phyloP scores from a whole-genome alignment of 1,284 basidiomycete species.

The Puccinia coronata region DNA sequence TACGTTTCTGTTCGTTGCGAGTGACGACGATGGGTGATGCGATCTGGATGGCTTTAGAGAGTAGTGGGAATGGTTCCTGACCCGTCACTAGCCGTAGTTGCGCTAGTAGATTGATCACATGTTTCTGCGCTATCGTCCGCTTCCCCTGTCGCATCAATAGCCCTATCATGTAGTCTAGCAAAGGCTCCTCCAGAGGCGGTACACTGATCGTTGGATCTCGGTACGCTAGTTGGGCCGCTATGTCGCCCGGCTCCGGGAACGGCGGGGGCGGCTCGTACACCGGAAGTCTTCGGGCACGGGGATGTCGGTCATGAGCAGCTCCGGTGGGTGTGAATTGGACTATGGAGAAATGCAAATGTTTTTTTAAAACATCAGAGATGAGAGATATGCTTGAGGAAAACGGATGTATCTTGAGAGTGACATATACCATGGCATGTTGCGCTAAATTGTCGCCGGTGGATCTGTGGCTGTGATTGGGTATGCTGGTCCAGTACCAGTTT shows the following conservation, averaged over 20 bases:
- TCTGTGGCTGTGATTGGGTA: neutral
- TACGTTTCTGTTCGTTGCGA: conserved; percentile 29
- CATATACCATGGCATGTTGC: conserved; percentile 20
- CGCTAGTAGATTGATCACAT: conserved; percentile 19
- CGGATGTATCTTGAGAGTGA: no score
- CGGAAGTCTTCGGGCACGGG: conserved; percentile 37
- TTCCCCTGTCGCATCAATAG: conserved; percentile 45
- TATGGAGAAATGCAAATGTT: neutral
- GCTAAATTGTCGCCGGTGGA: conserved; percentile 10
- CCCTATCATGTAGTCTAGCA: conserved; percentile 36
- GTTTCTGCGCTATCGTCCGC: conserved; percentile 44
- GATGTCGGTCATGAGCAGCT: conserved; percentile 33
- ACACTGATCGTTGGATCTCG: conserved; percentile 41
- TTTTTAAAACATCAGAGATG: no score
- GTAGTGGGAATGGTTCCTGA: conserved; percentile 42
- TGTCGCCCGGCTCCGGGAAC: conserved; percentile 30
- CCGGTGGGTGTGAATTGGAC: neutral
- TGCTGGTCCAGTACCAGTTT: no score
- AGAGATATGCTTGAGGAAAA: neutral
- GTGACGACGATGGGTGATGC: conserved; percentile 37
- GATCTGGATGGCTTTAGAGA: conserved; percentile 36
- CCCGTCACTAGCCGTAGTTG: conserved; percentile 40
- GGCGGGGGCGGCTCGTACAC: conserved; percentile 45
- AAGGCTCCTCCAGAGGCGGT: conserved; percentile 43
- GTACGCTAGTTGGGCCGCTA: conserved; percentile 12